Base-by-base conservation (phyloP, 2,329 filamentous ascomycete species). In the Lasiodiplodia theobromae region DNA sequence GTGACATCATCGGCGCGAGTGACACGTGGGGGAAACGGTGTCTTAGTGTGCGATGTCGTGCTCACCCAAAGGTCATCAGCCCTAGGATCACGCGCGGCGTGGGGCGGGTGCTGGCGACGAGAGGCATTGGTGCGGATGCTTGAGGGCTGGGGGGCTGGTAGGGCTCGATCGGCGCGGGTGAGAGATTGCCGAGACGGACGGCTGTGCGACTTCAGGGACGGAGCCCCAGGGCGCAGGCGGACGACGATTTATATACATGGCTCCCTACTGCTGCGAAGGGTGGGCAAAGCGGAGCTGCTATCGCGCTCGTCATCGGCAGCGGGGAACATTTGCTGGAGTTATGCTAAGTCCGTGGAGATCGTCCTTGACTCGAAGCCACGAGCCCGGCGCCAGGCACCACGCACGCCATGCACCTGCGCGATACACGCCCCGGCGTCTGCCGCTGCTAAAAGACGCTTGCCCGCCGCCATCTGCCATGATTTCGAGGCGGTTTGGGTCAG, bases 31-130 rank as follows among this genome's bases (percentile, higher is more conserved):
- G 16, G 7, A 44, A 47, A 44, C 21, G 40, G 34, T 37, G 37
- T 28, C n/a, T 31, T 37, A 53, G 53, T 34, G 52, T 34, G 52
- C 14, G 37, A 53, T 68, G 66, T 51, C 49, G 60, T 68, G 67
- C 71, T 23, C 73, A 79, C 79, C 91, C 92, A 82, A 93, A 94
- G 76, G 91, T 94, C 93, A 96, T 96, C 67, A 94, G 86, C 72
- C 93, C 93, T 49, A 97, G 88, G 84, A 97, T 93, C 74, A 93
- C 84, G 71, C 91, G 87, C 71, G 90, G 86, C 73, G 88, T 91
- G 67, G 79, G 79, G 65, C 80, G 81, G 57, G 58, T 51, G 58
- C 80, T 76, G 37, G 76, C 76, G 69, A 82, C 73, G 66, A 82
- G 78, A 72, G 80, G 79, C 81, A 82, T 82, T 31, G 58, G 58